Evolutionary conservation across 75 land plant species (phyloP).

Genomic region (Larix kaempferi): DNA sequence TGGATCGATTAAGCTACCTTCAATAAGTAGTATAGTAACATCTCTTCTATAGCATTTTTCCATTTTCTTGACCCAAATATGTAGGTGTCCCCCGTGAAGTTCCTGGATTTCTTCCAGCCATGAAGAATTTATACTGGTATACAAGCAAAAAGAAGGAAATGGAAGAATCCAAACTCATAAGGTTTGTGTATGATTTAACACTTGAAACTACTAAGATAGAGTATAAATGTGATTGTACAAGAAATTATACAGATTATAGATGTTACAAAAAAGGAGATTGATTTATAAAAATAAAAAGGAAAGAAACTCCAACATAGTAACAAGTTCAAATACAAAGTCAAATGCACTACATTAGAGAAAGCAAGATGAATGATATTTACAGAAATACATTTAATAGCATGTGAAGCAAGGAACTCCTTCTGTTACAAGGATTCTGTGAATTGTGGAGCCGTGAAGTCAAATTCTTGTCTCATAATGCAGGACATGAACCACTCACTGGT

Average conservation of each 20-base stretch:
- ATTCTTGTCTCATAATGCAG: constrained; percentile 69
- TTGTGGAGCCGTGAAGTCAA: constrained; percentile 58
- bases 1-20: too few species aligned
- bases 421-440: constrained; percentile 52
- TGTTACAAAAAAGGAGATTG: background rate
- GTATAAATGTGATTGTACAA: background rate
- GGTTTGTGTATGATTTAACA: background rate
- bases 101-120: too few species aligned
- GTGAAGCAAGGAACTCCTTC: background rate
- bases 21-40: too few species aligned
- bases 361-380: background rate
- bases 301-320: background rate
- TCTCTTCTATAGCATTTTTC: too few species aligned
- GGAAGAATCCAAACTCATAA: too few species aligned
- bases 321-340: background rate
- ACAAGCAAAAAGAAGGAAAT: too few species aligned
- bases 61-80: too few species aligned
- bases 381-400: background rate
- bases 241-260: background rate
- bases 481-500: constrained; percentile 77
- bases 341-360: background rate
- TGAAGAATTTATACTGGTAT: too few species aligned
- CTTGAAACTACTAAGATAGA: background rate
- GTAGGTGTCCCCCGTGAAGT: too few species aligned
- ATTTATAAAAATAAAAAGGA: background rate